Percentiles rank a stretch among this genome's conserved stretches.
These are phyloP conservation scores for Acacia confusa DNA, from an alignment of 306 rosid genomes.

Conservation along the genomic window DNA sequence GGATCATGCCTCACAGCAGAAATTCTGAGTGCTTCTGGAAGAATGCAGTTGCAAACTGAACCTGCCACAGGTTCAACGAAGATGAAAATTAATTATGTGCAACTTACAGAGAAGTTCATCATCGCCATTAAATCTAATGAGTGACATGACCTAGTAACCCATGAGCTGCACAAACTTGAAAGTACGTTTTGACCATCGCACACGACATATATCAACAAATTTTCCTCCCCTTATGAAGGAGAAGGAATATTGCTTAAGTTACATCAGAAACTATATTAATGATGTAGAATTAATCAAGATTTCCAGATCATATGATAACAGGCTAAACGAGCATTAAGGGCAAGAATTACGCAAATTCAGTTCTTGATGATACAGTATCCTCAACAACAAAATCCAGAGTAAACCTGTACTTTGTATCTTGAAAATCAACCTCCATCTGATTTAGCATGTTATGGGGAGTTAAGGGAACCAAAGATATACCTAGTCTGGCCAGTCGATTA, in stretches of 20 bases:
- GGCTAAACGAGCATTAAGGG: background rate
- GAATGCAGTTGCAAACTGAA: constrained; percentile 84
- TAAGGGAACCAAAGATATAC: constrained; percentile 48
- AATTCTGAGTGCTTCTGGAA: constrained; percentile 77
- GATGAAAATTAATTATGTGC: background rate
- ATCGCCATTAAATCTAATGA: background rate
- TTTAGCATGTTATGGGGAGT: background rate
- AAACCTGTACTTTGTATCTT: background rate
- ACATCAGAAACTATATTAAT: background rate
- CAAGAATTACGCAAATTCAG: background rate
- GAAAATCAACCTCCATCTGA: constrained; percentile 21
- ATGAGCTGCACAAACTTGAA: background rate
- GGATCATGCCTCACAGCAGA: constrained; percentile 83
- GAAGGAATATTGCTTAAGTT: background rate
- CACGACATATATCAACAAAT: background rate
- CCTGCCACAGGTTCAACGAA: constrained; percentile 48
- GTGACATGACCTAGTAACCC: background rate
- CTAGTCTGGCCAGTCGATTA: constrained; percentile 89
- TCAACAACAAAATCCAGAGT: background rate
- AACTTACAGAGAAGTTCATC: background rate
- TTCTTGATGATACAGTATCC: background rate
- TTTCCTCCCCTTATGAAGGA: background rate
- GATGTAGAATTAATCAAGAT: background rate
- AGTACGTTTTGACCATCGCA: background rate
- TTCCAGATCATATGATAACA: background rate